These are phyloP conservation scores for Cordyceps pruinosa DNA, from an alignment of 2,329 filamentous ascomycete genomes.

Conservation along the genomic window DNA sequence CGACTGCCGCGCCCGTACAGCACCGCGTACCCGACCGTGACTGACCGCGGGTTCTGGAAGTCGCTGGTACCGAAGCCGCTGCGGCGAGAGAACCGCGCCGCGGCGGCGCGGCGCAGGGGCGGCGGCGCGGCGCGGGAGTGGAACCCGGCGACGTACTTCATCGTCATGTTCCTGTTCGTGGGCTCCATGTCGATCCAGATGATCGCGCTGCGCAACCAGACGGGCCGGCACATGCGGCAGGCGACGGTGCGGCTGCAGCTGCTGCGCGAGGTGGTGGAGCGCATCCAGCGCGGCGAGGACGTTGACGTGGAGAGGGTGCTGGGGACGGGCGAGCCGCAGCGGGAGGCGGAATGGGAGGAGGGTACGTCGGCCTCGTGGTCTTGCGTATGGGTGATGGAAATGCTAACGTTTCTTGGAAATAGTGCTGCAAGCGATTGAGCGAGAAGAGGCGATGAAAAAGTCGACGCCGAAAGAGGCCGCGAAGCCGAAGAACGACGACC, in stretches of 20 bases:
- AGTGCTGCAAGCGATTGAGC: slow-evolving; percentile 62
- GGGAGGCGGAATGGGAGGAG: slow-evolving; percentile 84
- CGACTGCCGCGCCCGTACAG: slow-evolving; percentile 18
- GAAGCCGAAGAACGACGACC: slow-evolving; percentile 13
- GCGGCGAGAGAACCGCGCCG: slow-evolving; percentile 34
- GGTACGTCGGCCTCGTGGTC: slow-evolving; percentile 44
- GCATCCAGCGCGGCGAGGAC: slow-evolving; percentile 62
- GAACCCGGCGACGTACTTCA: slow-evolving; percentile 79
- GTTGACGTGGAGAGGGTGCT: slow-evolving; percentile 80
- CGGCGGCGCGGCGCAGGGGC: neutral
- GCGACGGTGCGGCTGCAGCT: slow-evolving; percentile 73
- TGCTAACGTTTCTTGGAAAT: slow-evolving; percentile 16
- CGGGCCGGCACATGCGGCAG: slow-evolving; percentile 62
- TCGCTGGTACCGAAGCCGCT: slow-evolving; percentile 62
- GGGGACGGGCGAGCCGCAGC: slow-evolving; percentile 67
- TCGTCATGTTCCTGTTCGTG: slow-evolving; percentile 76
- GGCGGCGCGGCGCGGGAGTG: slow-evolving; percentile 52
- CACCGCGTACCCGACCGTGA: slow-evolving; percentile 41
- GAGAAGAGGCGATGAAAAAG: slow-evolving; percentile 46
- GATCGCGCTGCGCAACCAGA: slow-evolving; percentile 72
- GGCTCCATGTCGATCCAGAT: slow-evolving; percentile 95
- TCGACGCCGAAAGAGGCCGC: slow-evolving; percentile 20
- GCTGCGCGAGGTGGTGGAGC: slow-evolving; percentile 68
- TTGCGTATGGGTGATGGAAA: neutral
- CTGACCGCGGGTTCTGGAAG: slow-evolving; percentile 59